phyloP scores from a whole-genome alignment of 2,329 filamentous ascomycete species.

The Westerdykella sp. region DNA sequence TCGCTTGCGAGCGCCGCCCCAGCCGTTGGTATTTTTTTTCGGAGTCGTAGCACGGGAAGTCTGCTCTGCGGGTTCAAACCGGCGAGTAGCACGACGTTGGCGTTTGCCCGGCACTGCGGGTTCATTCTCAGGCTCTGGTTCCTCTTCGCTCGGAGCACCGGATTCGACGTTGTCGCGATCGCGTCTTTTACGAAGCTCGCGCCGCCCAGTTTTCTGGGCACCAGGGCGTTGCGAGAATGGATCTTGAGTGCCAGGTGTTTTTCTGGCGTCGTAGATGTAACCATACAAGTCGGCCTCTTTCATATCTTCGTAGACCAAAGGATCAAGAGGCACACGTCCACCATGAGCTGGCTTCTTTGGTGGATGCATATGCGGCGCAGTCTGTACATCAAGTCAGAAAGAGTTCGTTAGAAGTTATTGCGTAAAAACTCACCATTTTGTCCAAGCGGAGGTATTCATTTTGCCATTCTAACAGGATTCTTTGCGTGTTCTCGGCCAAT shows the following conservation, averaged over 20 bases:
- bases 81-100: constrained; percentile 30
- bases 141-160: constrained; percentile 34
- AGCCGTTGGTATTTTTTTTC: constrained; percentile 31
- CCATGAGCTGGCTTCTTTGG: constrained; percentile 49
- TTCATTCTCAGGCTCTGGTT: constrained; percentile 31
- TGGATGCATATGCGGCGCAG: constrained; percentile 45
- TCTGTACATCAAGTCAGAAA: constrained; percentile 32
- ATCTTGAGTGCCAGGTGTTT: constrained; percentile 47
- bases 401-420: neutral
- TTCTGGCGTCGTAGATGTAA: constrained; percentile 52
- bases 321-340: constrained; percentile 41
- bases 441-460: constrained; percentile 55
- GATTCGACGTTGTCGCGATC: constrained; percentile 36
- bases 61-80: constrained; percentile 30
- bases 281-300: constrained; percentile 57
- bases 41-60: constrained; percentile 23
- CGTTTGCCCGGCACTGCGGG: constrained; percentile 25
- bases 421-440: constrained; percentile 25
- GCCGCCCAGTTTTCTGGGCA: constrained; percentile 40
- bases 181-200: constrained; percentile 43
- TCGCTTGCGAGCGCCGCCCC: constrained; percentile 36
- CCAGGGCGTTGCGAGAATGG: constrained; percentile 49
- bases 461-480: constrained; percentile 51
- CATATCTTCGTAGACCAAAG: constrained; percentile 51
- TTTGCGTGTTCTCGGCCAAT: constrained; percentile 50